Percentiles rank a stretch among this genome's conserved stretches.
Evolutionary conservation across 1,284 basidiomycete species (phyloP).

Genomic region (Ustilago shanxiensis): DNA sequence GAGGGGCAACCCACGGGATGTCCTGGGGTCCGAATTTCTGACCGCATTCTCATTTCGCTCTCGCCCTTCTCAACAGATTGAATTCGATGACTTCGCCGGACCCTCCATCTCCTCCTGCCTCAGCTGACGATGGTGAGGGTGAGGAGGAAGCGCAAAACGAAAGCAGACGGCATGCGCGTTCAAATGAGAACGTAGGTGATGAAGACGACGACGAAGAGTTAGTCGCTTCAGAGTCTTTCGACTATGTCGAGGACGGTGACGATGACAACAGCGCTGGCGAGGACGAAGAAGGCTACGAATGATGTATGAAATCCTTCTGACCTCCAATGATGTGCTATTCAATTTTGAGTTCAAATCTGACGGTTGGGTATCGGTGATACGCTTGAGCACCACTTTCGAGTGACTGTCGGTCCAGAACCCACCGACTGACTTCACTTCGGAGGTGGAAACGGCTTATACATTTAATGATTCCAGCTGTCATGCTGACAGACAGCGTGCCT

Average conservation of each 20-base stretch:
- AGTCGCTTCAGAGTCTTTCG: background rate
- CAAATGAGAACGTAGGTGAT: constrained; percentile 1
- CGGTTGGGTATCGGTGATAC: constrained; percentile 20
- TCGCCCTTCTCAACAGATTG: constrained; percentile 10
- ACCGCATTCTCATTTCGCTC: background rate
- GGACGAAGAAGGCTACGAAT: constrained; percentile 1
- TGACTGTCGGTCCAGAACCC: no score
- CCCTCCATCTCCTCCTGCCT: constrained; percentile 36
- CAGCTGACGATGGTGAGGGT: constrained; percentile 21
- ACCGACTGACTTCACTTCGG: no score
- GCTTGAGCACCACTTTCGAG: background rate
- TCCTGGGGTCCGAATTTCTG: background rate
- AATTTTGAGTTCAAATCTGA: background rate
- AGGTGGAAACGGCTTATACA: no score
- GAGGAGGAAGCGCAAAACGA: background rate
- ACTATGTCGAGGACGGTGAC: constrained; percentile 14
- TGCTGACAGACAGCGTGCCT: no score
- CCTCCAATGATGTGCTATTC: no score
- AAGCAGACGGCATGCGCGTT: background rate
- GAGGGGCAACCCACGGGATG: no score
- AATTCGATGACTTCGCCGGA: constrained; percentile 49
- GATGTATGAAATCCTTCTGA: no score
- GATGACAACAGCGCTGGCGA: constrained; percentile 1
- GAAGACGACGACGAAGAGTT: constrained; percentile 13
- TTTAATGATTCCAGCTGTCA: no score